These are phyloP conservation scores for Glebionis coronaria DNA, from an alignment of 129 eudicot genomes.

Conservation along the genomic window DNA sequence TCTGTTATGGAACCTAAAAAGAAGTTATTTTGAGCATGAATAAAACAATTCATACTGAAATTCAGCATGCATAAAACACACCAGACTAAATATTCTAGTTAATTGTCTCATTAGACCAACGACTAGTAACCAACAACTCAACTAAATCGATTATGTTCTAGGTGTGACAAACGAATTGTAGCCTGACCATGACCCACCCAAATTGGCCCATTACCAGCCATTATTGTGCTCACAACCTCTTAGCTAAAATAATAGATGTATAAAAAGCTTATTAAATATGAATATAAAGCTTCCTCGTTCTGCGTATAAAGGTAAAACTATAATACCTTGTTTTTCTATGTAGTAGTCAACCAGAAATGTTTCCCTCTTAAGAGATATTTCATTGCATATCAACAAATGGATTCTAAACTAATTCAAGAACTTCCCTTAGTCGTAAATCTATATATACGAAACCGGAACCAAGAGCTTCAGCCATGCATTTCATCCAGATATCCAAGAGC, in stretches of 20 bases:
- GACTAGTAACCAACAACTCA: background rate
- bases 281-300: background rate
- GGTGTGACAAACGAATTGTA: background rate
- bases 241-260: background rate
- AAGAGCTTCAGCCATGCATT: constrained; percentile 79
- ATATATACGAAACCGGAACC: constrained; percentile 77
- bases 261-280: background rate
- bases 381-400: constrained; percentile 81
- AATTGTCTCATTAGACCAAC: background rate
- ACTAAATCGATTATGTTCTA: background rate
- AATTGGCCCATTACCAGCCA: too few species aligned
- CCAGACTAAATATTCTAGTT: background rate
- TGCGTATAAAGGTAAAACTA: background rate
- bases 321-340: constrained; percentile 81
- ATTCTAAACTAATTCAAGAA: constrained; percentile 85
- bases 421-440: constrained; percentile 86
- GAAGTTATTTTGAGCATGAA: background rate
- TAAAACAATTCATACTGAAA: too few species aligned
- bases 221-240: too few species aligned
- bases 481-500: constrained; percentile 19
- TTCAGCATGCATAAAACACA: background rate
- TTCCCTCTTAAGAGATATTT: constrained; percentile 64
- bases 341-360: constrained; percentile 72
- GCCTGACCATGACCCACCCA: background rate
- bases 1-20: constrained; percentile 80